Conservation (phyloP, 2,329 filamentous ascomycete species). For the Metarhizium robertsii region DNA sequence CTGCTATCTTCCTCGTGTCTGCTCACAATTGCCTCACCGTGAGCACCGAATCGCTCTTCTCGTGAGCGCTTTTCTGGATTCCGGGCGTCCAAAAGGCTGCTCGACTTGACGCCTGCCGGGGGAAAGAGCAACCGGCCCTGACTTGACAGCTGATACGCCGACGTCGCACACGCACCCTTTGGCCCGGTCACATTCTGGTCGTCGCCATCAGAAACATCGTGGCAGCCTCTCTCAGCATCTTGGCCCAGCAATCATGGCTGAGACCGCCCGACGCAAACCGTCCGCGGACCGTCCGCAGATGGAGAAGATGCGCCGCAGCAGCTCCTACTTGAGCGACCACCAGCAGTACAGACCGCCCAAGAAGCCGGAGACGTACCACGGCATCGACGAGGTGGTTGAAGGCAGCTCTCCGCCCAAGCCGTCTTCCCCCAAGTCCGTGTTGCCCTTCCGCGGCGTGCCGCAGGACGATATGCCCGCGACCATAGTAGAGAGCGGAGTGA, state of each 20-base stretch:
- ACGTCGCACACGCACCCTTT: no score
- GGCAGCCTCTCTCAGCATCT: not conserved
- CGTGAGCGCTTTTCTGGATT: no score
- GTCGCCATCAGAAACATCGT: no score
- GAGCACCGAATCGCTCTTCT: no score
- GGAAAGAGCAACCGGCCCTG: no score
- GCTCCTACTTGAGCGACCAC: slow-evolving; percentile 53
- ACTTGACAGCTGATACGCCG: no score
- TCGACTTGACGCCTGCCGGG: no score
- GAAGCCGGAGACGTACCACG: slow-evolving; percentile 45
- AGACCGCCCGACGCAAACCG: slow-evolving; percentile 20
- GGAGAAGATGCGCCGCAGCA: slow-evolving; percentile 43
- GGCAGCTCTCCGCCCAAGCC: slow-evolving; percentile 32
- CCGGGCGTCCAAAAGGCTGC: no score
- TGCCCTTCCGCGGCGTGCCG: slow-evolving; percentile 51
- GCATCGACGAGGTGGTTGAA: slow-evolving; percentile 57
- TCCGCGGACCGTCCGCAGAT: slow-evolving; percentile 36
- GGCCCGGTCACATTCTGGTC: no score
- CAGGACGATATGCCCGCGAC: slow-evolving; percentile 48
- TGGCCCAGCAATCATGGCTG: slow-evolving; percentile 19
- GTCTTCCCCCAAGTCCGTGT: slow-evolving; percentile 30
- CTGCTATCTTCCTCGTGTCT: no score
- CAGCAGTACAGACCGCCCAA: slow-evolving; percentile 52
- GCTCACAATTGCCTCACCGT: no score
- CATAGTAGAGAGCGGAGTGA: slow-evolving; percentile 53